Evolutionary conservation across 192 early-diverging fungal genomes (phyloP).

Genomic region (Glomus cerebriforme): DNA sequence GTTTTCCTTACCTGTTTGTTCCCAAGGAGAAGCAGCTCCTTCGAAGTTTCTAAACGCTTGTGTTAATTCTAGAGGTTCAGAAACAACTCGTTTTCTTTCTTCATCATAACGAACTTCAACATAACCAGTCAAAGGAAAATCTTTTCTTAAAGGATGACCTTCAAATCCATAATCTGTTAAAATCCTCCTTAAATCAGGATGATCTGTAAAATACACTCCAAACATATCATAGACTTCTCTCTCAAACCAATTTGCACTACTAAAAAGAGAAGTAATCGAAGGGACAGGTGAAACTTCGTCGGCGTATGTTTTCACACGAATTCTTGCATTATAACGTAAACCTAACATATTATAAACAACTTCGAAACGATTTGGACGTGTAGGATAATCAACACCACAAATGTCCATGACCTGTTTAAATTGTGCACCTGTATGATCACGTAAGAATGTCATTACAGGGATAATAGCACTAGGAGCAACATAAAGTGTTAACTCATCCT

Average conservation of each 20-base stretch:
- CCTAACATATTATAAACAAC: constrained; percentile 93
- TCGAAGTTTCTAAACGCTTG: constrained; percentile 98
- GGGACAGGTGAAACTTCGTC: constrained; percentile 91
- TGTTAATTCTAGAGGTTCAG: constrained; percentile 93
- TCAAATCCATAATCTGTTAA: constrained; percentile 99
- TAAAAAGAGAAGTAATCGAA: constrained; percentile 77
- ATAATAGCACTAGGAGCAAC: constrained; percentile 79
- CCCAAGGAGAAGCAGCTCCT: constrained; percentile 91
- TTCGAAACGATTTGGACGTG: constrained; percentile 92
- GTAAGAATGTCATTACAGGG: constrained; percentile 85
- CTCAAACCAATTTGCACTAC: constrained; percentile 95
- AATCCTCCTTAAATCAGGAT: constrained; percentile 95
- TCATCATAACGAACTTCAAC: constrained; percentile 99
- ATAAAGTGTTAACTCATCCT: constrained; percentile 96
- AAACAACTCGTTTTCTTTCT: constrained; percentile 95
- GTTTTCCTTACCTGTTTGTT: constrained; percentile 76
- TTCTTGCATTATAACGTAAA: constrained; percentile 85
- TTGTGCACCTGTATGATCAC: constrained; percentile 89
- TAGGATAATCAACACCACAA: constrained; percentile 91
- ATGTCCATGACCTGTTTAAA: constrained; percentile 92
- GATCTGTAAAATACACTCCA: constrained; percentile 93
- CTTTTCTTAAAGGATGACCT: constrained; percentile 93
- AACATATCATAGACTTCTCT: constrained; percentile 99
- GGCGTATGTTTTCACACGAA: constrained; percentile 97
- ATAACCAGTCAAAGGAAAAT: constrained; percentile 98